Conservation (phyloP, 106 monocot species). For the Narthecium ossifragum region DNA sequence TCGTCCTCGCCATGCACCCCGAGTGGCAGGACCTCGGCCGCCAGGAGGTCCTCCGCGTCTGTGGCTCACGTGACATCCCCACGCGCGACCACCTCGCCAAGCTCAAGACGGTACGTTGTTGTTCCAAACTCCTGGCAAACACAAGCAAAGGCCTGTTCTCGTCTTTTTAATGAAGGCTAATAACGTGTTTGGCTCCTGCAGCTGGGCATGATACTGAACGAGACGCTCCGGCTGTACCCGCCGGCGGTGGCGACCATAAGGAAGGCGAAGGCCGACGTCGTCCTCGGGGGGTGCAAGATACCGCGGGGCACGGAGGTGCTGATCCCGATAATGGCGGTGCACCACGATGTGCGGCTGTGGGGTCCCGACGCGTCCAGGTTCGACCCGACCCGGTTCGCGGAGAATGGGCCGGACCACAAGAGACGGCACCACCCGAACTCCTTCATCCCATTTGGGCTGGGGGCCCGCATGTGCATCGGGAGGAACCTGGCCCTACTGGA, state of each 20-base stretch:
- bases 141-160: background rate
- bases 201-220: conserved; percentile 47
- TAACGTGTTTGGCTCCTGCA: too few relatives aligned
- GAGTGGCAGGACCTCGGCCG: conserved; percentile 81
- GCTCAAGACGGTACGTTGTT: conserved; percentile 63
- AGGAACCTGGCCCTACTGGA: conserved; percentile 61
- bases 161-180: background rate
- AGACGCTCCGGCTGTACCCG: conserved; percentile 55
- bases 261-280: conserved; percentile 37
- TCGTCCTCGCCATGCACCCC: conserved; percentile 81
- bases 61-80: conserved; percentile 57
- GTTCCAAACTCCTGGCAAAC: too few relatives aligned
- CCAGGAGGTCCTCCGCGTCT: conserved; percentile 60
- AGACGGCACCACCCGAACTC: conserved; percentile 31
- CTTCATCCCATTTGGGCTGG: conserved; percentile 76
- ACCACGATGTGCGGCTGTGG: conserved; percentile 48
- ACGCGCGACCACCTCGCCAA: conserved; percentile 56
- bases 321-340: conserved; percentile 58
- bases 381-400: conserved; percentile 44
- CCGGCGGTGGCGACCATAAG: conserved; percentile 43
- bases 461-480: conserved; percentile 76
- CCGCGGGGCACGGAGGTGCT: conserved; percentile 34
- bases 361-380: conserved; percentile 38
- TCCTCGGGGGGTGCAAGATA: conserved; percentile 36
- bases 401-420: too few relatives aligned